Conservation (phyloP, 2,329 filamentous ascomycete species). For the Exophiala viscosa region DNA sequence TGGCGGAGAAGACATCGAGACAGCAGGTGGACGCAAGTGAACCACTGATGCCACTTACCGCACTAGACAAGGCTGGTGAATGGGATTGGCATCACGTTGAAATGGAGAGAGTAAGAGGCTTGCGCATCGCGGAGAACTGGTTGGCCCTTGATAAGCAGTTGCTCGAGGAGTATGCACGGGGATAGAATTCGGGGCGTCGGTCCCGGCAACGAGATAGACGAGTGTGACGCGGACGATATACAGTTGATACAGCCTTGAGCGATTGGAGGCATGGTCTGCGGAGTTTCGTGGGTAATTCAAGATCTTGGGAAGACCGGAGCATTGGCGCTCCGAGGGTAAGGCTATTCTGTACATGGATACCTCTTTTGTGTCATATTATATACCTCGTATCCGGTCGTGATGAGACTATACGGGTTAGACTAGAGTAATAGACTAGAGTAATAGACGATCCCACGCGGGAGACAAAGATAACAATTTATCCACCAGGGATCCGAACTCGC, state of each 20-base stretch:
- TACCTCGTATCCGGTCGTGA: neutral
- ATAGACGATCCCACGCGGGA: too few relatives aligned
- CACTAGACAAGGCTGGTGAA: conserved; percentile 36
- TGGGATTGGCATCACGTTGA: conserved; percentile 63
- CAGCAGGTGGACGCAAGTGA: neutral
- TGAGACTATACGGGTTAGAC: neutral
- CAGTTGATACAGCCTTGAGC: too few relatives aligned
- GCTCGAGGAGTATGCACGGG: conserved; percentile 44
- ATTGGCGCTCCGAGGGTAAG: too few relatives aligned
- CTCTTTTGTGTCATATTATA: neutral
- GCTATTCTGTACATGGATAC: neutral
- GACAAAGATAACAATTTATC: too few relatives aligned
- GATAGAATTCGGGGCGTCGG: neutral
- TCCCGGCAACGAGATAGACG: neutral
- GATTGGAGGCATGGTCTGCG: too few relatives aligned
- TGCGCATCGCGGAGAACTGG: conserved; percentile 55
- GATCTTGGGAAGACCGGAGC: too few relatives aligned
- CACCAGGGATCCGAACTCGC: too few relatives aligned
- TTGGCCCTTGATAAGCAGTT: conserved; percentile 50
- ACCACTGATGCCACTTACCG: conserved; percentile 34
- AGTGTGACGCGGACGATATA: neutral
- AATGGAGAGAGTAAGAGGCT: conserved; percentile 52
- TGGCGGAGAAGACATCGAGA: conserved; percentile 23
- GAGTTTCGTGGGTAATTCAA: too few relatives aligned
- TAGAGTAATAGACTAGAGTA: neutral